A percentile compares a stretch with the other conserved stretches of the same genome.
phyloP scores from a whole-genome alignment of 441 rosid genomes.

The Breynia disticha region DNA sequence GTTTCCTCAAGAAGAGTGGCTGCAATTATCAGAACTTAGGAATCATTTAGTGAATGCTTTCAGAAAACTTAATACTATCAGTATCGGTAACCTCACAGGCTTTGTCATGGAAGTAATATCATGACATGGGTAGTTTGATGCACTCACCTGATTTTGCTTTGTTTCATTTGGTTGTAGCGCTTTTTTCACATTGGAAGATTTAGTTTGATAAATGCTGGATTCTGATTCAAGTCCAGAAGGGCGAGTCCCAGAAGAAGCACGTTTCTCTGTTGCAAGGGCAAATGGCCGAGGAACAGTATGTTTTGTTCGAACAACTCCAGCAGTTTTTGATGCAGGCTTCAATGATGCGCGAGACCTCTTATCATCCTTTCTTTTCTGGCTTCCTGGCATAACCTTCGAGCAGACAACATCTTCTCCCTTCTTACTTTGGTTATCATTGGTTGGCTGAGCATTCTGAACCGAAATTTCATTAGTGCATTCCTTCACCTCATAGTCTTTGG shows the following conservation, averaged over 20 bases:
- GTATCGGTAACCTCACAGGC: background rate
- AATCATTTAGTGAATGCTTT: background rate
- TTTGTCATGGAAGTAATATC: background rate
- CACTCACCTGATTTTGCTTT: conserved; percentile 44
- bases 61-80: background rate
- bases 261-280: conserved; percentile 82
- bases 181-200: conserved; percentile 28
- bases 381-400: conserved; percentile 27
- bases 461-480: conserved; percentile 62
- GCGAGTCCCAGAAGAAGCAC: conserved; percentile 64
- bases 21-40: conserved; percentile 19
- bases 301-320: conserved; percentile 40
- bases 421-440: conserved; percentile 19
- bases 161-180: conserved; percentile 22
- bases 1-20: conserved; percentile 50
- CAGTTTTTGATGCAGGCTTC: conserved; percentile 40
- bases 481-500: conserved; percentile 71
- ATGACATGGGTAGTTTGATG: conserved; percentile 1
- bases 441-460: conserved; percentile 25
- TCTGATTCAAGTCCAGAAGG: conserved; percentile 34
- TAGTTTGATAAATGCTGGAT: conserved; percentile 24
- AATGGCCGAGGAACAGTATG: conserved; percentile 91
- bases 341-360: conserved; percentile 22
- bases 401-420: conserved; percentile 23
- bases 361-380: conserved; percentile 18